These are phyloP conservation scores for Tulasnella sp. DNA, from an alignment of 768 basidiomycete genomes.

Conservation along the genomic window DNA sequence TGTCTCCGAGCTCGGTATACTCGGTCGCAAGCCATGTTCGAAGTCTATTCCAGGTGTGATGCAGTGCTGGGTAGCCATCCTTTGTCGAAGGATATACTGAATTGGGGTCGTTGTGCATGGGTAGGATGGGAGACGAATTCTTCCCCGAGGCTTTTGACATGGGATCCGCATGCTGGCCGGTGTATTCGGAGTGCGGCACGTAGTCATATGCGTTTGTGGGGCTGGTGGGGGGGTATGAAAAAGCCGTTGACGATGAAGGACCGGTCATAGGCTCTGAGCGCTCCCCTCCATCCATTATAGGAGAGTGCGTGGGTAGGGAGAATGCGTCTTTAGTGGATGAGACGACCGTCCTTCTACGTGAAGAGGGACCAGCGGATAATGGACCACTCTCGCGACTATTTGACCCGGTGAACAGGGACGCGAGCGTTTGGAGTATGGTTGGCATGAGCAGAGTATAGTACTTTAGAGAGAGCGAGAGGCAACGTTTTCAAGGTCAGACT, in stretches of 20 bases:
- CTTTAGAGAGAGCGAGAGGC: neutral
- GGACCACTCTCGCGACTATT: conserved; percentile 11
- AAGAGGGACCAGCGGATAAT: conserved; percentile 7
- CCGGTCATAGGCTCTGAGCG: conserved; percentile 27
- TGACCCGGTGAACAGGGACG: conserved; percentile 15
- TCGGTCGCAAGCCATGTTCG: conserved; percentile 71
- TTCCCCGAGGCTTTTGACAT: too few species aligned
- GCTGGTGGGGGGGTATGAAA: conserved; percentile 57
- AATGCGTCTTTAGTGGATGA: conserved; percentile 81
- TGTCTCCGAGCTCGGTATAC: conserved; percentile 92
- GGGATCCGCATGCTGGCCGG: neutral
- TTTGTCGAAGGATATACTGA: conserved; percentile 32
- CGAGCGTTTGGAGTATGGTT: conserved; percentile 15
- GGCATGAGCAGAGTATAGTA: conserved; percentile 1
- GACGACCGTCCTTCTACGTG: conserved; percentile 46
- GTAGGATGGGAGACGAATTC: conserved; percentile 38
- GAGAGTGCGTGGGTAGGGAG: conserved; percentile 68
- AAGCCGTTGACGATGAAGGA: conserved; percentile 44
- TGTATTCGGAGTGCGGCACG: conserved; percentile 41
- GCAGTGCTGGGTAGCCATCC: conserved; percentile 62
- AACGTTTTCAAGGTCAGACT: too few species aligned
- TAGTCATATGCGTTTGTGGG: conserved; percentile 47
- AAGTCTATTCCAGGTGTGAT: conserved; percentile 74
- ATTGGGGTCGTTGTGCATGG: conserved; percentile 51
- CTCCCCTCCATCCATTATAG: conserved; percentile 24